Base-by-base conservation (phyloP, 2,329 filamentous ascomycete species). In the Exophiala viscosa region DNA sequence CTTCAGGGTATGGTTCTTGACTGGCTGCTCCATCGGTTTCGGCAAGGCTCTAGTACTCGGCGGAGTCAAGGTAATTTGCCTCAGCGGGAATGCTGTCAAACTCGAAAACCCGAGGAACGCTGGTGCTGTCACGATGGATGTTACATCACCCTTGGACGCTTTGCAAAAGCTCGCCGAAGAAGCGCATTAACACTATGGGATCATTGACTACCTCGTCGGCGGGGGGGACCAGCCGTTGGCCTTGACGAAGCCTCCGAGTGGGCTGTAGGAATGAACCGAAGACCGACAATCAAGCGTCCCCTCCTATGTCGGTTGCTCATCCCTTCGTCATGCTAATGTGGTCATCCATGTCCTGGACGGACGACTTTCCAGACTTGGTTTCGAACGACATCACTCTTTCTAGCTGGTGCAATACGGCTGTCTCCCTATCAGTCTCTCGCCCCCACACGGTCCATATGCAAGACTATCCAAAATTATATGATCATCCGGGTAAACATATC, bases 201-300 rank as follows among this genome's bases (percentile, higher is more conserved):
- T 65, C 1, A 64, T 74, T 32, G 64, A 70, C 23, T 72, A 69
- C 20, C 60, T 73, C 14, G 66, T 66, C 23, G 67, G 66, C 54
- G 50, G 11, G 45, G 58, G 1, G 55, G 59, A 13, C 48, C 64
- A 3, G 62, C 64, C 17, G 64, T 57, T 15, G 66, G 64, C 5
- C 41, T 68, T 3, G 73, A 74, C 52, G 65, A 57, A 32, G 67
- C 65, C 1, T 69, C 68, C 15, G 74, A 75, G 48, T 64, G 60
- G 20, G 69, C 23, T 2, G 23, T 1, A 4, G 23, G 23, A 28
- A 28, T 28, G 23, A 28, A 28, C 8, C 23, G 35, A 14, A 39
- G 14, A 39, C 9, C n/a, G 14, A 39, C 8, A 9, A 39, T 14
- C 35, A 14, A 39, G 14, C 13, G n/a, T 39, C 35, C 7, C 17